Percentiles rank a stretch among this genome's conserved stretches.
Conservation (phyloP, 148 eudicot species). For the Cornus controversa region DNA sequence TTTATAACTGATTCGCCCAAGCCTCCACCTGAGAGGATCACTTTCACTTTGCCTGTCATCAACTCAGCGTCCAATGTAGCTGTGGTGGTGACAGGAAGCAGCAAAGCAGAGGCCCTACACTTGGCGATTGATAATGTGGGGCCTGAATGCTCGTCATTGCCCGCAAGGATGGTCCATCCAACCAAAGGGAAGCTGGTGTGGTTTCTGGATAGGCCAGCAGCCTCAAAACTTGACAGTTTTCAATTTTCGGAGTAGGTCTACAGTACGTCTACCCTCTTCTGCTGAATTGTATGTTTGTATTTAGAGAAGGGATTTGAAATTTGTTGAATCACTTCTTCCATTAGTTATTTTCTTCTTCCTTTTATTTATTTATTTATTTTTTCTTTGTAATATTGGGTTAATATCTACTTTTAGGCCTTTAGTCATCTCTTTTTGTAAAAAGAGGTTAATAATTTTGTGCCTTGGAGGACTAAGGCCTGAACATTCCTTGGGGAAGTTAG, state of each 20-base stretch:
- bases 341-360: not conserved
- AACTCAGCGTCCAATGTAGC: conserved; percentile 82
- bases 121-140: conserved; percentile 41
- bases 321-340: not conserved
- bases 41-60: conserved; percentile 85
- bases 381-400: not conserved
- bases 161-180: conserved; percentile 72
- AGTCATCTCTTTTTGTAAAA: conserved; percentile 8
- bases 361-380: not conserved
- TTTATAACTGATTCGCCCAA: conserved; percentile 80
- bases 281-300: conserved; percentile 14
- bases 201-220: conserved; percentile 64
- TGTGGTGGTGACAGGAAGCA: conserved; percentile 58
- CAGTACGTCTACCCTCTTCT: conserved; percentile 7
- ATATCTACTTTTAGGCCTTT: not conserved
- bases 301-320: conserved; percentile 1
- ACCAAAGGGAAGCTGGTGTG: conserved; percentile 57
- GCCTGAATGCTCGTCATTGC: conserved; percentile 39
- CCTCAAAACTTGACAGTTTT: conserved; percentile 43
- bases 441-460: conserved; percentile 15
- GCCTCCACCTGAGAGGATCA: conserved; percentile 88
- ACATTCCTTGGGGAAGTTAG: too few species aligned
- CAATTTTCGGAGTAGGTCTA: conserved; percentile 33
- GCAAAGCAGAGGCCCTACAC: conserved; percentile 63
- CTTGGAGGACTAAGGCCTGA: not conserved